Evolutionary conservation across 306 rosid genomes (phyloP).

Genomic region (Lathyrus tuberosus): DNA sequence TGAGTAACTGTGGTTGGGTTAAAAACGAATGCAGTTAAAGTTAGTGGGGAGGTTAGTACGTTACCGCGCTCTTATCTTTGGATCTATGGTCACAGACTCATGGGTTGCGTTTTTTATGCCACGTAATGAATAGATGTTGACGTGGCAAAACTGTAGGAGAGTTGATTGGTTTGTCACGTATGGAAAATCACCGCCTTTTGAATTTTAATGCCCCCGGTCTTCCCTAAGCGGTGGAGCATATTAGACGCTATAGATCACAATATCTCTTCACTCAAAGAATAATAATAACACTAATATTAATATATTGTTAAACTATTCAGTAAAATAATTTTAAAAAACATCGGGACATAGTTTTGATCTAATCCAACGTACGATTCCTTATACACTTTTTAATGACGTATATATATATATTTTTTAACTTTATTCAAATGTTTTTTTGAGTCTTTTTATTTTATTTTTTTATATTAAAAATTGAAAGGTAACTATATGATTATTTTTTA

Average conservation of each 20-base stretch:
- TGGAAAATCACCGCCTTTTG: background rate
- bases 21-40: slow-evolving; percentile 44
- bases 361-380: too few species aligned
- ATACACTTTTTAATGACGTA: too few species aligned
- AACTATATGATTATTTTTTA: too few species aligned
- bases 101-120: slow-evolving; percentile 32
- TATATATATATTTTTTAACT: too few species aligned
- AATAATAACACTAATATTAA: background rate
- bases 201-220: slow-evolving; percentile 34
- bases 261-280: background rate
- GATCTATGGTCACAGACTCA: slow-evolving; percentile 25
- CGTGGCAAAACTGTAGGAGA: background rate
- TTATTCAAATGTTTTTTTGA: too few species aligned
- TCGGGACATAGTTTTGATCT: too few species aligned
- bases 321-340: too few species aligned
- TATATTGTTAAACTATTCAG: too few species aligned
- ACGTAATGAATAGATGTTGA: slow-evolving; percentile 39
- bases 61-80: slow-evolving; percentile 7
- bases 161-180: slow-evolving; percentile 9
- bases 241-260: slow-evolving; percentile 26
- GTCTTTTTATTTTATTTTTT: too few species aligned
- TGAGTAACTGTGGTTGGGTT: slow-evolving; percentile 58
- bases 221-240: slow-evolving; percentile 45
- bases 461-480: too few species aligned
- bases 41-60: slow-evolving; percentile 8